phyloP scores from a whole-genome alignment of 768 basidiomycete species.

The Albatrellus ellisii region DNA sequence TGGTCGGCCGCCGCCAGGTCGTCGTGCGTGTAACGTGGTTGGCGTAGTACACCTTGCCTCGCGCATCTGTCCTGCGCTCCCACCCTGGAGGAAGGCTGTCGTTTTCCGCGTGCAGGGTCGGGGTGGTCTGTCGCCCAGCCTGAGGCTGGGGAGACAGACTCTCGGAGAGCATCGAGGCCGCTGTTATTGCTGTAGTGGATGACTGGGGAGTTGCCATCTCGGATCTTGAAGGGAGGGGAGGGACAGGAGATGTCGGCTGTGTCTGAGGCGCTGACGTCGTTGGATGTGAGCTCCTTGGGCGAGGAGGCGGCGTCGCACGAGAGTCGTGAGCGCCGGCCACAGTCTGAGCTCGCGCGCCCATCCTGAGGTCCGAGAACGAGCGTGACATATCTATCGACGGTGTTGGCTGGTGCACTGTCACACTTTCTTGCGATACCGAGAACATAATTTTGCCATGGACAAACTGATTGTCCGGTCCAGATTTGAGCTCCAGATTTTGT shows the following conservation, averaged over 20 bases:
- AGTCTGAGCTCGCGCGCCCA: background rate
- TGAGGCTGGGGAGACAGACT: background rate
- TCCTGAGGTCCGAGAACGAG: slow-evolving; percentile 6
- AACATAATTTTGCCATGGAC: slow-evolving; percentile 80
- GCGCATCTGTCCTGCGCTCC: slow-evolving; percentile 68
- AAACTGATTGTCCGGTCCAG: slow-evolving; percentile 56
- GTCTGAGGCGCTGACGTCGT: background rate
- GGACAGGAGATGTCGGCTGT: background rate
- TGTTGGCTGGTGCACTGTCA: slow-evolving; percentile 9
- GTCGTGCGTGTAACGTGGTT: slow-evolving; percentile 77
- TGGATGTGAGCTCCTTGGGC: background rate
- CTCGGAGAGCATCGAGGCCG: slow-evolving; percentile 1
- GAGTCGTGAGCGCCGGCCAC: background rate
- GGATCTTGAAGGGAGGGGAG: background rate
- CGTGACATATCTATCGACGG: slow-evolving; percentile 11
- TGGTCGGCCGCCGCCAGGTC: slow-evolving; percentile 58
- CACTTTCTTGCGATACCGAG: slow-evolving; percentile 25
- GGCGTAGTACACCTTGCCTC: slow-evolving; percentile 71
- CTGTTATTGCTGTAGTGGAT: slow-evolving; percentile 1
- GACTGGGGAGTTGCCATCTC: background rate
- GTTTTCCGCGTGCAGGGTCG: slow-evolving; percentile 16
- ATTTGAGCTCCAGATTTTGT: slow-evolving; percentile 64
- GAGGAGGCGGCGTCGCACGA: background rate
- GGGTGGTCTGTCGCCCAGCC: background rate
- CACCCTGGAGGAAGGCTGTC: slow-evolving; percentile 64